Evolutionary conservation across 208 protist species (phyloP), one percentile per base, ranked within the genome.

Genomic region (Wallacemonas sp.): DNA sequence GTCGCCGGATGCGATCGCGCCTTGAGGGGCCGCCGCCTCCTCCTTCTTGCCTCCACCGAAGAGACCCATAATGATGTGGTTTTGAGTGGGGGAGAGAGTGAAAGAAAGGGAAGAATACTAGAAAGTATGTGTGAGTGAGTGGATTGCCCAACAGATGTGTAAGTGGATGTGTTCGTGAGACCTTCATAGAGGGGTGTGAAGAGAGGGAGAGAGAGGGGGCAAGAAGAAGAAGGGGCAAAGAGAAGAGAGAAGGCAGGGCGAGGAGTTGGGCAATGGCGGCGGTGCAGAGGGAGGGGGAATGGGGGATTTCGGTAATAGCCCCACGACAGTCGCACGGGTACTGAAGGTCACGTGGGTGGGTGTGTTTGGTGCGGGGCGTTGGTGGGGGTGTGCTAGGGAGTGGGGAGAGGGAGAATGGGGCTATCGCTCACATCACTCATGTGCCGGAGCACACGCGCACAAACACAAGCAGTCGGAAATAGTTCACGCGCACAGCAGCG

Each of bases 51-150:
- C 65, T 5, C 45, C 46, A 46, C 63, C 73, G 53, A 71, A 73
- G 13, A 53, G 54, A 48, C 71, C 66, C 62, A 79, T 79, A 15
- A 33, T 59, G 34, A n/a, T n/a, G n/a, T n/a, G n/a, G n/a, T n/a
- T 39, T 37, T 34, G 34, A 30, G 26, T 62, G n/a, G n/a, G 30
- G 34, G 39, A 9, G 19, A 30, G 37, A 13, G 21, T 33, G 8
- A 46, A 26, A 12, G 50, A 57, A 26, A 8, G 45, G 26, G 17
- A 27, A n/a, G 26, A 32, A 53, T 30, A 45, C 15, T 13, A 19
- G 8, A 3, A 4, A 38, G 61, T 36, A 22, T 46, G 41, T 45
- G 27, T 30, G 44, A 36, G 46, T 39, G 12, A 36, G n/a, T n/a
- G n/a, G n/a, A 36, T 52, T 54, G 21, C 3, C 53, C 63, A 24